Conservation (phyloP, 1,139 yeast genomes). For the Yamadazyma pseudoaaseri region DNA sequence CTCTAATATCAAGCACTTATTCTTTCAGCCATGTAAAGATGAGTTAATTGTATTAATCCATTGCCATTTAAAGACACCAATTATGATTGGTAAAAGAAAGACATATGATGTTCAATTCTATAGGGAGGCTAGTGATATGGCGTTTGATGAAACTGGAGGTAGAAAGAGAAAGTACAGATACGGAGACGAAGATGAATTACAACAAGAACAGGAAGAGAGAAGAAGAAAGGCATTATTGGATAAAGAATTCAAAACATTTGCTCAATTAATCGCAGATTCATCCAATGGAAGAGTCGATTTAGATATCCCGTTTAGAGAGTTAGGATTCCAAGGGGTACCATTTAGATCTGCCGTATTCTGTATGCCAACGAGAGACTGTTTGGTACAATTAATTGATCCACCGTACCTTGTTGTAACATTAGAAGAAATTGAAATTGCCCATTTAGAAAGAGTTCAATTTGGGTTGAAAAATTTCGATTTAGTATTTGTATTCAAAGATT, state of each 20-base stretch:
- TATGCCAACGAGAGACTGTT: slow-evolving; percentile 97
- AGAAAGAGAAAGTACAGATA: slow-evolving; percentile 86
- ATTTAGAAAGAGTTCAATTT: slow-evolving; percentile 94
- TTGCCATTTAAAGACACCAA: slow-evolving; percentile 87
- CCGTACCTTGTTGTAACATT: slow-evolving; percentile 91
- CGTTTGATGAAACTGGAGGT: slow-evolving; percentile 97
- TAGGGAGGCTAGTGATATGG: slow-evolving; percentile 94
- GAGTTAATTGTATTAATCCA: slow-evolving; percentile 92
- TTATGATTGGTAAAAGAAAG: slow-evolving; percentile 94
- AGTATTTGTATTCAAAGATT: slow-evolving; percentile 93
- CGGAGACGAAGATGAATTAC: slow-evolving; percentile 98
- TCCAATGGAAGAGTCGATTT: slow-evolving; percentile 79
- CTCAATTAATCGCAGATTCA: slow-evolving; percentile 87
- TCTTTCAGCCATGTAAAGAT: slow-evolving; percentile 95
- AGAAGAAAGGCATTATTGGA: slow-evolving; percentile 87
- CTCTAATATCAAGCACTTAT: slow-evolving; percentile 86
- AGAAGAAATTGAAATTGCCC: slow-evolving; percentile 91
- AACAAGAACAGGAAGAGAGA: slow-evolving; percentile 98
- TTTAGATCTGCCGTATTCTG: slow-evolving; percentile 90
- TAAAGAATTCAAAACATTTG: slow-evolving; percentile 86
- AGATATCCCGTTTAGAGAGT: slow-evolving; percentile 92
- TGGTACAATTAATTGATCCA: slow-evolving; percentile 90
- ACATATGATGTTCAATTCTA: slow-evolving; percentile 95
- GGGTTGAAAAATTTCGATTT: slow-evolving; percentile 95
- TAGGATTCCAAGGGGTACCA: slow-evolving; percentile 98